Base-by-base conservation (phyloP, 1,284 basidiomycete genomes). In the Bjerkandera adusta region DNA sequence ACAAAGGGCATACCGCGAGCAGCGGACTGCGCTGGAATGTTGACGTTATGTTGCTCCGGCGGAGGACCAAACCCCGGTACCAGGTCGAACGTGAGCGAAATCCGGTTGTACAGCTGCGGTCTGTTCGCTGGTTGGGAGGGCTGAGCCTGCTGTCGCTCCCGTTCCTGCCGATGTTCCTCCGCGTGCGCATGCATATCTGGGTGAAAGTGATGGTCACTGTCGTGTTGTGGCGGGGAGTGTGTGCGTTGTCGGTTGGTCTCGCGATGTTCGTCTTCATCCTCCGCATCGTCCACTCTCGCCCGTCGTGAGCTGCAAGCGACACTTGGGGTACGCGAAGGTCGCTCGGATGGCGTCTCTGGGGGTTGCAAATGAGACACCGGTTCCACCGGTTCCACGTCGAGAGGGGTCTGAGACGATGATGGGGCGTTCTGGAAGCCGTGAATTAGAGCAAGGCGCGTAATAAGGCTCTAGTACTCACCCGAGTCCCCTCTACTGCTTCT, bases 231-330 rank as follows among this genome's bases (percentile, higher is more conserved):
- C 15, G 59, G 57, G 5, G 58, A 55, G 37, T 57, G 43, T 47
- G 59, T 52, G 5, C 61, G 55, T 47, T 63, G 63, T 33, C 63
- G 56, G 39, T 64, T 64, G 7, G 57, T 58, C 47, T 59, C 57
- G n/a, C 63, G 55, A 43, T 43, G 30, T 20, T 57, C 50, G 21
- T 63, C 60, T 26, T 59, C 57, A 18, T 62, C 61, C 6, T 50
- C 54, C 1, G 60, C 61, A n/a, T 62, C 60, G 12, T 64, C 63
- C 2, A 63, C 61, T 18, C 61, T 48, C 1, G 57, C 54, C 11
- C 63, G 56, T 0, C 61, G 55, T 16, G 34, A 26, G 13, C 15
- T 42, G 20, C 18, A 18, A 25, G 25, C 11, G 5, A 30, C 3
- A 24, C 13, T 21, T 20, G 2, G 29, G 7, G 39, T 6, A 29